These are phyloP conservation scores for Podospora pseudopauciseta DNA, from an alignment of 495 filamentous ascomycete genomes.

Conservation along the genomic window DNA sequence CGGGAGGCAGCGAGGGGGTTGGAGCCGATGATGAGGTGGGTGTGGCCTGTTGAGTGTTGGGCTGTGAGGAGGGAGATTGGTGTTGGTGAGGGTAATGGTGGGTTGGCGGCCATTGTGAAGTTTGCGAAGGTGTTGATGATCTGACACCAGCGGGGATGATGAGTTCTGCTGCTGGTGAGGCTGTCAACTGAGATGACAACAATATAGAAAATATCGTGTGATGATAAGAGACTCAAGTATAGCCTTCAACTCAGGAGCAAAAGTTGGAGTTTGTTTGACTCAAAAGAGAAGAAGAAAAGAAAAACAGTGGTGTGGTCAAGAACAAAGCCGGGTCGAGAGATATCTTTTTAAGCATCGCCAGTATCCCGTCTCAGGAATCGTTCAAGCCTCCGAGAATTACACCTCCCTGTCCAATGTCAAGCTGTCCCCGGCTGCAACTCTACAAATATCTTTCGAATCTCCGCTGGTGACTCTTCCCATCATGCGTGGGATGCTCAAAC, in stretches of 20 bases:
- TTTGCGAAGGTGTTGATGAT: not conserved
- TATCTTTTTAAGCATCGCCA: not conserved
- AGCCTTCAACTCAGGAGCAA: not conserved
- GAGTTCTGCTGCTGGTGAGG: not conserved
- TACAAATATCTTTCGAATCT: conserved; percentile 17
- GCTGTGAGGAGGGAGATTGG: conserved; percentile 68
- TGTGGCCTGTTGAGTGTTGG: conserved; percentile 66
- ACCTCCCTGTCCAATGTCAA: not conserved
- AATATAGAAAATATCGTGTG: not conserved
- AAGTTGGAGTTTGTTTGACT: not conserved
- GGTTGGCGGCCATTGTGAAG: not conserved
- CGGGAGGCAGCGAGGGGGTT: conserved; percentile 83
- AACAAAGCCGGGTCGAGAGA: not conserved
- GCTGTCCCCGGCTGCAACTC: not conserved
- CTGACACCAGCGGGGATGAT: not conserved
- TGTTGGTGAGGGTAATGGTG: not conserved
- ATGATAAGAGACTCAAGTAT: not conserved
- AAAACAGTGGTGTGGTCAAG: not conserved
- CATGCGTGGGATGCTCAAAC: conserved; percentile 6
- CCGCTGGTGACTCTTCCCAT: conserved; percentile 18
- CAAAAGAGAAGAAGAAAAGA: not conserved
- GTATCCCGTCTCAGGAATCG: not conserved
- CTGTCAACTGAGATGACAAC: not conserved
- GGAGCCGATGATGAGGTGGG: conserved; percentile 83
- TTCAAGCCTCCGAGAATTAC: not conserved